Evolutionary conservation across 768 basidiomycete genomes (phyloP), one percentile per base, ranked within the genome.

Genomic region (Agrocybe pediades): DNA sequence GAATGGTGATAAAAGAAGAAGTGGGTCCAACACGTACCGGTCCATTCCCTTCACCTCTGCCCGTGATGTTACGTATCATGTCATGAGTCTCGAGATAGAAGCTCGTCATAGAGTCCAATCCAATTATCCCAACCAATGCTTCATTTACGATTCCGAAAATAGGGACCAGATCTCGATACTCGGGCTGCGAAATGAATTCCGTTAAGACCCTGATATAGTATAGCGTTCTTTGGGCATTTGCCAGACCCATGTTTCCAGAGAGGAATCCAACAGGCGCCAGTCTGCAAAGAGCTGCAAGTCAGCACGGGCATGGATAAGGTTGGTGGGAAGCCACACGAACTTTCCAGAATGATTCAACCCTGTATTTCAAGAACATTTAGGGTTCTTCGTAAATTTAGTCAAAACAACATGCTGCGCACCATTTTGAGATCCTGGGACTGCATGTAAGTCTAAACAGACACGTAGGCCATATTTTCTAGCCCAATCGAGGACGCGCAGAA

Each of bases 401-500:
- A 33, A 43, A 33, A 27, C 36, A 19, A 23, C 44, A 36, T 36
- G 33, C 46, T 17, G 61, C 65, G 33, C 42, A 69, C 87, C 90
- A 65, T 90, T 90, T 62, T 91, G 90, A 42, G 83, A 84, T 39
- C 93, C 92, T 25, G 92, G 92, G 21, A 86, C 75, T 3, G 88
- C 79, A 66, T 92, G 90, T 27, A 92, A 69, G 71, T 95, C 94
- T 11, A 95, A 73, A 62, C 83, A 83, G 49, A 95, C 83, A 24
- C 93, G 80, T n/a, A 95, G 60, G 1, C 93, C 93, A 66, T 95
- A 95, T 70, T 97, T 95, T 46, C 93, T 78, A 13, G 85, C 86
- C 94, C 94, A 97, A 2, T 75, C 78, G 33, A 95, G 72, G 21
- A 88, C 79, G 40, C 84, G 84, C 17, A 92, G 71, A 69, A 91